phyloP scores from a whole-genome alignment of 2,329 filamentous ascomycete species.

The Cladosporium austrohemisphaericum region DNA sequence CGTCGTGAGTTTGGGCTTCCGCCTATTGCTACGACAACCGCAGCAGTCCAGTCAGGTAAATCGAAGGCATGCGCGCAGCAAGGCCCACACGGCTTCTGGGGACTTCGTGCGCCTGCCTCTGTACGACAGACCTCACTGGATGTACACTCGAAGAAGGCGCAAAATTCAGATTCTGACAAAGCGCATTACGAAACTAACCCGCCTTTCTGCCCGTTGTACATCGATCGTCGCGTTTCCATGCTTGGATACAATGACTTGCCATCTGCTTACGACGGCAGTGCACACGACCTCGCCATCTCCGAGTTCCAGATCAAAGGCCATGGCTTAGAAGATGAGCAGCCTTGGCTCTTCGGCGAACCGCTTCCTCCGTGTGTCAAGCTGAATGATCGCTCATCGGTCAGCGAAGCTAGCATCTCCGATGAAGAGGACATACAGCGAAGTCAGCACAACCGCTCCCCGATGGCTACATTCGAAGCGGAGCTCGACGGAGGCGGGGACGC shows the following conservation, averaged over 20 bases:
- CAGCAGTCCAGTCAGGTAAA: slow-evolving; percentile 13
- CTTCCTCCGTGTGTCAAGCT: slow-evolving; percentile 28
- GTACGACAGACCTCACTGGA: background rate
- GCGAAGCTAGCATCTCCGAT: slow-evolving; percentile 3
- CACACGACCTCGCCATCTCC: slow-evolving; percentile 10
- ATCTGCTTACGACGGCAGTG: slow-evolving; percentile 14
- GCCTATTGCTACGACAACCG: slow-evolving; percentile 16
- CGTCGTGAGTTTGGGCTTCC: slow-evolving; percentile 17
- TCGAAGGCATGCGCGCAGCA: slow-evolving; percentile 24
- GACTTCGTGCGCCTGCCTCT: slow-evolving; percentile 25
- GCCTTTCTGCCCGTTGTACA: slow-evolving; percentile 94
- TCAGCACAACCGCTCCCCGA: background rate
- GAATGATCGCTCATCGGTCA: slow-evolving; percentile 23
- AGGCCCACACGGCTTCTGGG: slow-evolving; percentile 40
- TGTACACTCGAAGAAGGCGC: background rate
- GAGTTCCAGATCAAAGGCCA: slow-evolving; percentile 25
- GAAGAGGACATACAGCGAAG: background rate
- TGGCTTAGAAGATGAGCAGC: slow-evolving; percentile 19
- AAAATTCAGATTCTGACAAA: slow-evolving; percentile 5
- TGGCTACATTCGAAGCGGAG: background rate
- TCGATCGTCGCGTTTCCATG: slow-evolving; percentile 77
- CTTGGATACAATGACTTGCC: slow-evolving; percentile 54
- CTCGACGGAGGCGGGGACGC: background rate
- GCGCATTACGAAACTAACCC: slow-evolving; percentile 71
- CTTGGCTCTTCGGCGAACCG: slow-evolving; percentile 31